Base-by-base conservation (phyloP, 208 protist species). In the Trypanosoma avium region DNA sequence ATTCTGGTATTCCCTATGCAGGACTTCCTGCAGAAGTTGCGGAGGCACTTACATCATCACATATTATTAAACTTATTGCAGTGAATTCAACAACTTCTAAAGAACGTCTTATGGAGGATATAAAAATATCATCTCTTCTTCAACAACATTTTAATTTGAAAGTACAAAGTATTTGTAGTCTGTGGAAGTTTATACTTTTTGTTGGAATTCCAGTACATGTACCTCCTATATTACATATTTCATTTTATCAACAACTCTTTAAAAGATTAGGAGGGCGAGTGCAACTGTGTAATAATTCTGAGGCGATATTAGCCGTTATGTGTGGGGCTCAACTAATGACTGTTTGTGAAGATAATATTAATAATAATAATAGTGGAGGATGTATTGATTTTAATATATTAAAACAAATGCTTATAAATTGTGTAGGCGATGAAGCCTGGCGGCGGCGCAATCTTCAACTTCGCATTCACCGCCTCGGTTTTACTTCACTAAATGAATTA, bases 121-220 rank as follows among this genome's bases (percentile, higher is more conserved):
- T 19, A 22, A 19, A 21, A 43, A 3, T 58, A 21, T 10, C 21
- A 35, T 33, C 36, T 2, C 36, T 71, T 29, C 2, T 71, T 52
- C 33, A 15, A 27, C 24, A 42, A 4, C 36, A 57, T 48, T 43
- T 71, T 1, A 56, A 71, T 32, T 8, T 64, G 26, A 49, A 64
- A 8, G 33, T 54, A 15, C 27, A 62, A 29, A 32, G 29, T 30
- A n/a, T 73, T n/a, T 73, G 68, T 32, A 66, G 40, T 48, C 33
- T 73, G 6, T 60, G 59, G 45, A 21, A 59, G 46, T 58, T 53
- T 26, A 36, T 52, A 4, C 40, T 73, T 27, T 73, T 67, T 61
- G 59, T 67, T 42, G 68, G 68, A n/a, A 48, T 63, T 59, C 68
- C 68, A 33, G 19, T 61, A 24, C 33, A 22, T 13, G 1, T 22